These are phyloP conservation scores for Jatropha podagrica DNA, from an alignment of 441 rosid genomes.

Conservation along the genomic window DNA sequence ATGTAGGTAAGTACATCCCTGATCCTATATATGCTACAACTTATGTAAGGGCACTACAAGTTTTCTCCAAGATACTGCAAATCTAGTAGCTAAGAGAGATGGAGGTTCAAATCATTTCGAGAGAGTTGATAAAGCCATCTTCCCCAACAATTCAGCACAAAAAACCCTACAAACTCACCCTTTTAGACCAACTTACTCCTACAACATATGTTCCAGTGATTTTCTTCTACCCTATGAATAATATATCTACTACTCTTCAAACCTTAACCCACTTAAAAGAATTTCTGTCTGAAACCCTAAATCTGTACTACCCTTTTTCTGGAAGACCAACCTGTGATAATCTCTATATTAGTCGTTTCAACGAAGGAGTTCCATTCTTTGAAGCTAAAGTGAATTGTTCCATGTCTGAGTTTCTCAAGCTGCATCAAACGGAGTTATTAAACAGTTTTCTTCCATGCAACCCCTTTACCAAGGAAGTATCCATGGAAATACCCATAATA, in stretches of 20 bases:
- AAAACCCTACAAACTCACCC: conserved; percentile 23
- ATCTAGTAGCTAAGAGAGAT: not conserved
- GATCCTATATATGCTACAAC: no score
- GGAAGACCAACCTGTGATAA: conserved; percentile 20
- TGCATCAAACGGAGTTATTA: conserved; percentile 7
- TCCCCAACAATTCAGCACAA: conserved; percentile 2
- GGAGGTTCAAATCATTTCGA: conserved; percentile 25
- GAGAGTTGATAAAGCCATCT: conserved; percentile 23
- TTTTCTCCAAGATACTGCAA: no score
- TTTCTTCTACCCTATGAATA: conserved; percentile 19
- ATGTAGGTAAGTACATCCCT: no score
- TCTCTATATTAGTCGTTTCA: conserved; percentile 12
- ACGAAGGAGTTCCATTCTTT: conserved; percentile 23
- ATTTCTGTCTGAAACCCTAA: conserved; percentile 26
- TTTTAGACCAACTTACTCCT: conserved; percentile 33
- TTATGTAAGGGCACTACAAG: no score
- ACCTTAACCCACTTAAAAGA: conserved; percentile 12
- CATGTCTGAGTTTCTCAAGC: conserved; percentile 20
- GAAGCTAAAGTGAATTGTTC: conserved; percentile 5
- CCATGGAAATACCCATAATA: not conserved
- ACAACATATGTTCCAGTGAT: conserved; percentile 17
- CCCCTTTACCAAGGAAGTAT: conserved; percentile 19
- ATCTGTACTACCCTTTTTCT: conserved; percentile 23
- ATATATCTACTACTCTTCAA: not conserved
- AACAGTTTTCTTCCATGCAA: conserved; percentile 22